Conservation (phyloP, 2,329 filamentous ascomycete genomes). For the Aureobasidium mangrovei region DNA sequence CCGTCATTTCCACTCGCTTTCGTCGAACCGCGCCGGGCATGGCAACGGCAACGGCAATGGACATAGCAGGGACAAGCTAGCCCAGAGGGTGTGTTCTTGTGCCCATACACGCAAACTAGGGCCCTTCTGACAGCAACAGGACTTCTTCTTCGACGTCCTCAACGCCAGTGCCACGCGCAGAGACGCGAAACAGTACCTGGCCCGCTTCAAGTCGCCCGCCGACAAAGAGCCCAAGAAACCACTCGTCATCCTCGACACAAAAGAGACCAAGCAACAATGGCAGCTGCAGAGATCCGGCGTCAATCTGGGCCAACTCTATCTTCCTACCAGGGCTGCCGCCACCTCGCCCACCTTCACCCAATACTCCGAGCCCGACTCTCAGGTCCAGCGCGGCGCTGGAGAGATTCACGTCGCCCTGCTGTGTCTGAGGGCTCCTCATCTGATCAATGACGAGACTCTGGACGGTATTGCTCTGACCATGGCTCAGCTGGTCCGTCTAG, state of each 20-base stretch:
- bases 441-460: slow-evolving; percentile 59
- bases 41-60: not conserved
- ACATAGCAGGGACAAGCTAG: slow-evolving; percentile 13
- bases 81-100: not conserved
- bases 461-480: slow-evolving; percentile 74
- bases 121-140: slow-evolving; percentile 29
- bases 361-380: slow-evolving; percentile 31
- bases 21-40: not conserved
- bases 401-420: slow-evolving; percentile 70
- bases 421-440: slow-evolving; percentile 68
- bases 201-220: slow-evolving; percentile 59
- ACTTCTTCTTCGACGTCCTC: slow-evolving; percentile 78
- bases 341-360: slow-evolving; percentile 51
- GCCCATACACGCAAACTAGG: no score
- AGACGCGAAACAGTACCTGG: slow-evolving; percentile 84
- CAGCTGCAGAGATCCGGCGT: slow-evolving; percentile 41
- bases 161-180: slow-evolving; percentile 85
- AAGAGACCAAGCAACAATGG: slow-evolving; percentile 22
- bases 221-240: slow-evolving; percentile 27
- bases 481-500: slow-evolving; percentile 71
- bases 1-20: slow-evolving; percentile 1
- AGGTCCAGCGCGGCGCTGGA: slow-evolving; percentile 10
- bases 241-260: slow-evolving; percentile 18
- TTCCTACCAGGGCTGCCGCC: slow-evolving; percentile 48
- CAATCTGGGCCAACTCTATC: slow-evolving; percentile 54